These are phyloP conservation scores for Athelia psychrophila DNA, from an alignment of 1,284 basidiomycete genomes.

Conservation along the genomic window DNA sequence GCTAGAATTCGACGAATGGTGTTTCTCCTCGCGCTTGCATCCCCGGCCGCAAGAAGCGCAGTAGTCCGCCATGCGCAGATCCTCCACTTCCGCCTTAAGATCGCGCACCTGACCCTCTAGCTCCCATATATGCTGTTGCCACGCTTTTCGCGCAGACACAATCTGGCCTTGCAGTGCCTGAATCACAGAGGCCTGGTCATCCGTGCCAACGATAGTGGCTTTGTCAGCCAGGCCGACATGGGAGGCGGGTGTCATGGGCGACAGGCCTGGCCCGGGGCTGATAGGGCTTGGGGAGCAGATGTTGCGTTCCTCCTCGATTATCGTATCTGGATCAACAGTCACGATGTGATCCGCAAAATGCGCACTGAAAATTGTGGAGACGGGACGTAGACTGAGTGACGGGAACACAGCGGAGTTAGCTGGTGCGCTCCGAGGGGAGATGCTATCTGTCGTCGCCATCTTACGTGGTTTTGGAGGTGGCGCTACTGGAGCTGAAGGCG, in stretches of 20 bases:
- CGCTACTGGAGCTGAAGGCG: constrained; percentile 7
- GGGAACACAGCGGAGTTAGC: constrained; percentile 60
- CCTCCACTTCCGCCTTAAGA: constrained; percentile 63
- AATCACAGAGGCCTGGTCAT: constrained; percentile 48
- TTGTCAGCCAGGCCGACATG: constrained; percentile 23
- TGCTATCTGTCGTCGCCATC: constrained; percentile 24
- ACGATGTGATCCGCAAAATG: constrained; percentile 66
- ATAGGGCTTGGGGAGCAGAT: constrained; percentile 45
- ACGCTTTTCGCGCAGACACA: constrained; percentile 51
- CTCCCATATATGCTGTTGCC: constrained; percentile 73
- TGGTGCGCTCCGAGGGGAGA: constrained; percentile 58
- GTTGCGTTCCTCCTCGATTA: constrained; percentile 38
- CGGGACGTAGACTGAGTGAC: constrained; percentile 65
- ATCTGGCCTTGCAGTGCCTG: constrained; percentile 63
- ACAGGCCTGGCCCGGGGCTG: constrained; percentile 42
- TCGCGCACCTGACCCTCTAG: constrained; percentile 71
- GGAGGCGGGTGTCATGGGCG: constrained; percentile 52
- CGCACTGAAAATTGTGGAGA: constrained; percentile 72
- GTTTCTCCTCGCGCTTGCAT: constrained; percentile 15
- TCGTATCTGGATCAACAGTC: constrained; percentile 25
- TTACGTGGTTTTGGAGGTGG: constrained; percentile 9
- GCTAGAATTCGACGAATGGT: background rate
- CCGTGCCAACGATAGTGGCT: constrained; percentile 30
- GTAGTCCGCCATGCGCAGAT: constrained; percentile 42
- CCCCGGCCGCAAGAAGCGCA: constrained; percentile 65